Base-by-base conservation (phyloP, 176 grass and related monocot species). In the Zoysia japonica region DNA sequence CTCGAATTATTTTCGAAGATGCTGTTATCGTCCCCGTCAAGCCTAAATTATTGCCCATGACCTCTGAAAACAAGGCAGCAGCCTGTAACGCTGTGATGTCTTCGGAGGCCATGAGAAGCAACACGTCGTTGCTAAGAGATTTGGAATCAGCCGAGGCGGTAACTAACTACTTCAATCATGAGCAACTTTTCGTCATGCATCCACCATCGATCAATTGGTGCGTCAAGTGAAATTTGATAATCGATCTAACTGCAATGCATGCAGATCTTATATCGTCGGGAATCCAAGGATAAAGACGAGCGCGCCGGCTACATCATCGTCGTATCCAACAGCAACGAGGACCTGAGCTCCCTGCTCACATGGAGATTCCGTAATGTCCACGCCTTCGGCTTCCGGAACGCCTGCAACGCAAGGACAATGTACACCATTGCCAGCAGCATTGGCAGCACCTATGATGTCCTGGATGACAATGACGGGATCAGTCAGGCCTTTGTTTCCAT, bases 341-440 rank as follows among this genome's bases (percentile, higher is more conserved):
- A 65, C 12, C 7, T 15, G 2, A 3, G 0, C 47, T 65, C 80
- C 36, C 0, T 73, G 3, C 1, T 65, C 6, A 0, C 38, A 4
- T 54, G 69, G 47, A 36, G 49, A 40, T 67, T 79, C 4, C 48
- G 1, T 6, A 35, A 46, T 0, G 38, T 82, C 3, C 80, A 64
- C 2, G 12, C 80, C 47, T 82, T 82, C 1, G 80, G 80, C 11
- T 82, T 82, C 60, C 80, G 80, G 3, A 8, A 36, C 17, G 70
- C 69, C 15, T 14, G 11, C 44, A 82, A 82, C 2, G 47, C n/a
- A 1, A 15, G 38, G 69, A 41, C 4, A 59, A 64, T 82, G 59
- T 5, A 65, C 38, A 2, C 4, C 12, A 74, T 82, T 46, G 45
- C 80, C 5, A 17, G 19, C 0, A 54, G 0, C 70, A 2, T 3